A percentile compares a stretch with the other conserved stretches of the same genome.
These are phyloP conservation scores for Pseudogymnoascus sp. DNA, from an alignment of 2,329 filamentous ascomycete genomes.

Conservation along the genomic window DNA sequence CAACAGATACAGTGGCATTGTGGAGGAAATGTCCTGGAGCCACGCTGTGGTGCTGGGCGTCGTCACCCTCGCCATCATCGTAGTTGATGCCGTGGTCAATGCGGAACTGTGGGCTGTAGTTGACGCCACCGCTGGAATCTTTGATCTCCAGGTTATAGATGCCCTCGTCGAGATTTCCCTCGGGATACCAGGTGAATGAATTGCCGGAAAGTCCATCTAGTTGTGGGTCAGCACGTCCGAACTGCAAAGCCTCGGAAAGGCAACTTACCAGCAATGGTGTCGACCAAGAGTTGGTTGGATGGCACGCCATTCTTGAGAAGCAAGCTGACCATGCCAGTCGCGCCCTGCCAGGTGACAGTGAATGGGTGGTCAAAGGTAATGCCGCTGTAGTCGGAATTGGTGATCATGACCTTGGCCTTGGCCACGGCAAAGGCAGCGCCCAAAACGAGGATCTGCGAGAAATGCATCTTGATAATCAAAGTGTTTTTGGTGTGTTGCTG, in stretches of 20 bases:
- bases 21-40: not conserved
- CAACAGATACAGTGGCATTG: not conserved
- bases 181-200: conserved; percentile 20
- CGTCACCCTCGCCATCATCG: not conserved
- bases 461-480: conserved; percentile 23
- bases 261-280: conserved; percentile 21
- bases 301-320: conserved; percentile 22
- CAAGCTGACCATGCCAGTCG: conserved; percentile 22
- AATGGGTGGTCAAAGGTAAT: conserved; percentile 20
- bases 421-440: conserved; percentile 17
- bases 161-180: conserved; percentile 3
- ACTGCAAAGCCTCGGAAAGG: not conserved
- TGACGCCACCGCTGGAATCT: conserved; percentile 16
- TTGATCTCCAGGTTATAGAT: conserved; percentile 23
- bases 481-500: not conserved
- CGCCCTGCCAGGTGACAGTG: conserved; percentile 22
- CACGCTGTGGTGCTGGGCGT: not conserved
- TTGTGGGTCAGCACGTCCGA: conserved; percentile 8
- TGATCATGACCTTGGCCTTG: conserved; percentile 20
- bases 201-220: conserved; percentile 18
- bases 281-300: conserved; percentile 18
- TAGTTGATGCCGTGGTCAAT: conserved; percentile 16
- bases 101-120: conserved; percentile 23
- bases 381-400: conserved; percentile 19
- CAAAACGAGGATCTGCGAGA: conserved; percentile 21